phyloP scores from a whole-genome alignment of 2,329 filamentous ascomycete genomes.

The Monilinia vaccinii-corymbosi region DNA sequence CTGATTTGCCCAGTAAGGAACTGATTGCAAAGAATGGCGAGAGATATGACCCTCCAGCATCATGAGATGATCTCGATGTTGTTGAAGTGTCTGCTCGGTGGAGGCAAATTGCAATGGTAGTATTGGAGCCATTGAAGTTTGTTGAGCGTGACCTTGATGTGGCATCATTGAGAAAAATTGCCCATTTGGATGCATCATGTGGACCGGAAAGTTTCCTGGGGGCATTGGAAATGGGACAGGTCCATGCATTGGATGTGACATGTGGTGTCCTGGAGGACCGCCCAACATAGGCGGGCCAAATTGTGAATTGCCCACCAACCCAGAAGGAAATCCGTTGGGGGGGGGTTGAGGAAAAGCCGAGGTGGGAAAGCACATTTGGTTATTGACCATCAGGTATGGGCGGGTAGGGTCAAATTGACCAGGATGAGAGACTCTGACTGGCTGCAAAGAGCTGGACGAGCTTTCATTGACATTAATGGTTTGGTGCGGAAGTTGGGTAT shows the following conservation, averaged over 20 bases:
- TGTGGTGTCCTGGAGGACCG: slow-evolving; percentile 6
- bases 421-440: slow-evolving; percentile 29
- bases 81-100: slow-evolving; percentile 22
- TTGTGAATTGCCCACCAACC: slow-evolving; percentile 24
- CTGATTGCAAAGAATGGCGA: slow-evolving; percentile 37
- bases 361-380: slow-evolving; percentile 27
- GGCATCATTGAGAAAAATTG: slow-evolving; percentile 16
- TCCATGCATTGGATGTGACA: slow-evolving; percentile 10
- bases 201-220: slow-evolving; percentile 8
- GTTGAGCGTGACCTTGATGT: neutral
- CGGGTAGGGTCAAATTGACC: slow-evolving; percentile 29
- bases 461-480: neutral
- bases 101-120: slow-evolving; percentile 8
- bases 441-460: slow-evolving; percentile 9
- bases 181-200: slow-evolving; percentile 15
- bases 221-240: slow-evolving; percentile 11
- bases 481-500: neutral
- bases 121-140: neutral
- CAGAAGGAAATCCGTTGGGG: slow-evolving; percentile 17
- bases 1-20: slow-evolving; percentile 39
- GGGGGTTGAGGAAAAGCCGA: slow-evolving; percentile 22
- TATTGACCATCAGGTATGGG: slow-evolving; percentile 28
- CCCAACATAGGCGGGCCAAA: slow-evolving; percentile 14
- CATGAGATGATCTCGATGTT: slow-evolving; percentile 43
- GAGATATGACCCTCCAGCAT: slow-evolving; percentile 49